Evolutionary conservation across 2,329 filamentous ascomycete species (phyloP), one percentile per base, ranked within the genome.

Genomic region (Xylariaceae sp.): DNA sequence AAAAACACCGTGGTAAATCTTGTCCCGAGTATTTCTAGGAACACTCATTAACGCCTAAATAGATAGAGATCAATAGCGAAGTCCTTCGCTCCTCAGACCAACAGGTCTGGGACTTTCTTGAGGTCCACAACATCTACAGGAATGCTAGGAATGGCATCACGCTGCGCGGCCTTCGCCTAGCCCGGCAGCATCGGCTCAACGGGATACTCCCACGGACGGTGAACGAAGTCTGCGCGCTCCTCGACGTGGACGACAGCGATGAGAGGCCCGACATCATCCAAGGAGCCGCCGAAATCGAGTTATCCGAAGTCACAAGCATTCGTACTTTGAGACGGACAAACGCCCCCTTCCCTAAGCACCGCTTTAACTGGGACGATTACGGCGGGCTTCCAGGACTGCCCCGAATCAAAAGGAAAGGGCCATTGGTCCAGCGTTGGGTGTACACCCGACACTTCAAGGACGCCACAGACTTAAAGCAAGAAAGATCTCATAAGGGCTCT

Each of bases 251-350:
- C 5, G 35, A 55, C 0, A 54, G 63, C 5, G 61, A 69, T 22
- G 37, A 41, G 0, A 40, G 57, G 3, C 21, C 42, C 0, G 33
- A 49, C 0, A 33, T 60, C 1, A 37, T 55, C 0, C 65, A 72
- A 14, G 51, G 59, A 0, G 37, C 63, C 0, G 44, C 69, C 0
- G 67, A 75, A 2, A 48, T 79, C 0, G 27, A 53, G 0, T 35
- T 68, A 0, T 31, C 43, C 0, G 38, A 59, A 0, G 57, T 79
- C 0, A 45, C 60, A 2, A 40, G 53, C 2, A 53, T 63, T 5
- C 57, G 73, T 1, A 50, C 49, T 0, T 53, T 83, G 0, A 48
- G 63, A 1, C 54, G 68, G 2, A 84, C 79, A 0, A 86, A 84
- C 37, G 51, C 63, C 0, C 44, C 53, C 0, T 76, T 65, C 27